A percentile compares a stretch with the other conserved stretches of the same genome.
Conservation (phyloP, 2,329 filamentous ascomycete genomes). For the Fusarium brachygibbosum region DNA sequence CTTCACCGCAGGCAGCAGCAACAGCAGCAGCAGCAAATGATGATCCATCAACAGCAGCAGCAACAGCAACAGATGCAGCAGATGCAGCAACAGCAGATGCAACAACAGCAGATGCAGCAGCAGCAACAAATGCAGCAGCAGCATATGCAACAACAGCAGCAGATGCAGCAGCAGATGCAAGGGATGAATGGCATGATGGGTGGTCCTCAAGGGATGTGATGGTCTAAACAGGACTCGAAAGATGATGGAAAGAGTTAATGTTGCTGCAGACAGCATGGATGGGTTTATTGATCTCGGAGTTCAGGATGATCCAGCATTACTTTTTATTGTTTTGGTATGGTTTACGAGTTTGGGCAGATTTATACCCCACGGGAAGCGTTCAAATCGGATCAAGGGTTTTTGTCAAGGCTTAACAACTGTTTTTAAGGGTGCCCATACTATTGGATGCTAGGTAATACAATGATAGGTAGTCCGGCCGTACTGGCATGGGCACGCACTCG, state of each 20-base stretch:
- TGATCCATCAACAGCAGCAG: slow-evolving; percentile 52
- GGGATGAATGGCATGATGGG: slow-evolving; percentile 64
- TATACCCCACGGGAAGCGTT: slow-evolving; percentile 53
- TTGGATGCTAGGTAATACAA: slow-evolving; percentile 24
- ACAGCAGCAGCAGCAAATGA: slow-evolving; percentile 50
- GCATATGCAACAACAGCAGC: slow-evolving; percentile 46
- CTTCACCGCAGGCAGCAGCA: slow-evolving; percentile 46
- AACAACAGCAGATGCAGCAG: slow-evolving; percentile 50
- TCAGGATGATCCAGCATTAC: slow-evolving; percentile 29
- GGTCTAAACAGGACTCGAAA: background rate
- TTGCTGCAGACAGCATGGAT: slow-evolving; percentile 21
- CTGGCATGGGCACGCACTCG: background rate
- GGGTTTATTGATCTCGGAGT: slow-evolving; percentile 38
- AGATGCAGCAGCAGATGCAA: slow-evolving; percentile 47
- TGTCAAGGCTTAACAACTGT: slow-evolving; percentile 25
- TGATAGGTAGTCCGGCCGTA: slow-evolving; percentile 14
- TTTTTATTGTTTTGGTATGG: slow-evolving; percentile 29
- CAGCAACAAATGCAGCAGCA: slow-evolving; percentile 47
- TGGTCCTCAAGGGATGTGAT: slow-evolving; percentile 63
- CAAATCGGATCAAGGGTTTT: slow-evolving; percentile 39
- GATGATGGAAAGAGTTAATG: slow-evolving; percentile 21
- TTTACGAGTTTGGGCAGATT: slow-evolving; percentile 46
- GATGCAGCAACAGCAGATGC: slow-evolving; percentile 48
- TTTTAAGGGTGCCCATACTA: slow-evolving; percentile 16
- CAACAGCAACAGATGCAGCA: slow-evolving; percentile 49